phyloP scores from a whole-genome alignment of 306 rosid genomes.

The Castanea mollissima region DNA sequence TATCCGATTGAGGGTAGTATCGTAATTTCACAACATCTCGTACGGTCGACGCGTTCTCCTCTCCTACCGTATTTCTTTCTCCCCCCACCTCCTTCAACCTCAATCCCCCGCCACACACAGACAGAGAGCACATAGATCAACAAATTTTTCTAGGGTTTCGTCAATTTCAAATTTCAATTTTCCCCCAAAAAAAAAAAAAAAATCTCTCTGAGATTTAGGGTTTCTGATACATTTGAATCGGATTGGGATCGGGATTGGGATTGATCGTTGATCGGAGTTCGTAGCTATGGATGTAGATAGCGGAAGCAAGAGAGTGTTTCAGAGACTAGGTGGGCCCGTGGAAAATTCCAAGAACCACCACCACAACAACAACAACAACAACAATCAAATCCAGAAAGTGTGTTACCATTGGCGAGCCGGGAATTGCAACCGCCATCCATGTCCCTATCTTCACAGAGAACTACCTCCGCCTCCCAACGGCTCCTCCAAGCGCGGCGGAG shows the following conservation, averaged over 20 bases:
- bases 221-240: too few species aligned
- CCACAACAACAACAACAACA: constrained; percentile 19
- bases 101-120: too few species aligned
- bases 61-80: not conserved
- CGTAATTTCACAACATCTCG: constrained; percentile 14
- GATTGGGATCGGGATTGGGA: too few species aligned
- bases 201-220: too few species aligned
- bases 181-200: too few species aligned
- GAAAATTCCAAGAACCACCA: constrained; percentile 7
- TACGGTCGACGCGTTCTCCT: not conserved
- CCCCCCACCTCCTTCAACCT: too few species aligned
- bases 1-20: not conserved
- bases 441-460: constrained; percentile 72
- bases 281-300: constrained; percentile 74
- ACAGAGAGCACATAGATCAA: too few species aligned
- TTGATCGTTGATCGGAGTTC: not conserved
- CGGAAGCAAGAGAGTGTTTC: constrained; percentile 72
- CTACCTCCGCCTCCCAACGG: constrained; percentile 54
- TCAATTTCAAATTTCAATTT: too few species aligned
- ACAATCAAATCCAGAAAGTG: constrained; percentile 67
- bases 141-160: too few species aligned
- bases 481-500: constrained; percentile 59
- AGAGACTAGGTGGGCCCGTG: constrained; percentile 53
- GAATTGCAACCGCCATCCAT: constrained; percentile 78
- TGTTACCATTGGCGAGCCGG: constrained; percentile 96